A percentile compares a stretch with the other conserved stretches of the same genome.
Evolutionary conservation across 2,329 filamentous ascomycete species (phyloP).

Genomic region (Colletotrichum paranaense): DNA sequence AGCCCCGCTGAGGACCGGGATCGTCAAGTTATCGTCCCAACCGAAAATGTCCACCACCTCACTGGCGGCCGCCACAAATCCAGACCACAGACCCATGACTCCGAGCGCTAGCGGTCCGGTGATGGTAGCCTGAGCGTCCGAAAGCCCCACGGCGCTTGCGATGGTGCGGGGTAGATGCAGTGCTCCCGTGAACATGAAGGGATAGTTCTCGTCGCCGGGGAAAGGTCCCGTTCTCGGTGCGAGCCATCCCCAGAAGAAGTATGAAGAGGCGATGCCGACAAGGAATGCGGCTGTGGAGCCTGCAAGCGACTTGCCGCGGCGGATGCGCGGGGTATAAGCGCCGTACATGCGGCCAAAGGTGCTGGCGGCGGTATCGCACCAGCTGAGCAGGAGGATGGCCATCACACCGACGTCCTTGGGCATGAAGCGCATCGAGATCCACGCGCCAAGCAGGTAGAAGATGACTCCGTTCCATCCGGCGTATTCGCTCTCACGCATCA

Average conservation of each 20-base stretch:
- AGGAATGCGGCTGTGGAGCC: constrained; percentile 87
- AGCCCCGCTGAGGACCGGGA: constrained; percentile 88
- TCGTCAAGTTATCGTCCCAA: constrained; percentile 98
- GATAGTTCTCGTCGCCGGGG: constrained; percentile 74
- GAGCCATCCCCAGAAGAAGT: constrained; percentile 88
- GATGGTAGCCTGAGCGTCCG: constrained; percentile 68
- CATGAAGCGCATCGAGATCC: constrained; percentile 85
- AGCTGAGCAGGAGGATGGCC: constrained; percentile 89
- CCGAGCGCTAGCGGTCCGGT: constrained; percentile 79
- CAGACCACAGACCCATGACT: constrained; percentile 86
- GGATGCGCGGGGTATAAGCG: constrained; percentile 85
- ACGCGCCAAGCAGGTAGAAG: constrained; percentile 93
- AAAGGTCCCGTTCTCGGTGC: constrained; percentile 76
- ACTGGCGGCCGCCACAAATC: constrained; percentile 87
- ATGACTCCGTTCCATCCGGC: constrained; percentile 96
- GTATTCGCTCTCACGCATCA: constrained; percentile 98
- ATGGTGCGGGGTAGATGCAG: constrained; percentile 75
- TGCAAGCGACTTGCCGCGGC: constrained; percentile 90
- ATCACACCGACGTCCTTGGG: constrained; percentile 95
- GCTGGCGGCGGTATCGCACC: constrained; percentile 97
- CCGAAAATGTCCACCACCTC: constrained; percentile 93
- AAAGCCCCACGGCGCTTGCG: constrained; percentile 71
- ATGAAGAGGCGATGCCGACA: constrained; percentile 85
- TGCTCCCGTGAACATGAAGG: constrained; percentile 84
- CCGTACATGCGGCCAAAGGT: constrained; percentile 94